Evolutionary conservation across 352 stramenopile species (phyloP), one percentile per base, ranked within the genome.

Genomic region (Elongisporangium undulatum): DNA sequence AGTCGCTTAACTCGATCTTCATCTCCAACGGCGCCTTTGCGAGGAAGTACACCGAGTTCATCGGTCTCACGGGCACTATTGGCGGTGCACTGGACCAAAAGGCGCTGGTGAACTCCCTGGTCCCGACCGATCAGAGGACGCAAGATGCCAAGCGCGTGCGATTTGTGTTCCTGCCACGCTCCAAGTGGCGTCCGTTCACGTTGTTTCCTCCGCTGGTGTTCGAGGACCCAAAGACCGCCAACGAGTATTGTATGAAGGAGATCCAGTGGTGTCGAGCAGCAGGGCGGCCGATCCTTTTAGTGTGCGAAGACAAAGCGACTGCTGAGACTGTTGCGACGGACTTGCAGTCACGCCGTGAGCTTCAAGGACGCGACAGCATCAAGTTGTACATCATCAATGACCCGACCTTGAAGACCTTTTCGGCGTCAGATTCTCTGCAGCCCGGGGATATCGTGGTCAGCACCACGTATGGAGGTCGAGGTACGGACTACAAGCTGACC

Each of bases 361-460:
- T 17, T 13, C 50, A 54, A 7, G 29, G 15, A 10, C 19, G 19
- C 16, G 16, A 2, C 10, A 15, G 0, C 8, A 26, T 54, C 20
- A 22, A 54, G 50, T n/a, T 22, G 9, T 54, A 54, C 50, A 54
- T 54, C 17, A 54, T 54, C 50, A 54, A 54, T 20, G 50, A 54
- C 50, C 9, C 20, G 9, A 26, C n/a, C 9, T 21, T 26, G 4
- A 22, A 54, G 50, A 54, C 50, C 20, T 54, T 54, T 26, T 54
- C 50, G n/a, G 50, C 50, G 50, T 54, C 50, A 7, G 20, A 54
- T 26, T 38, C 23, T 22, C 50, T 54, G 5, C 2, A 13, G 19
- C 19, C 50, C 23, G 50, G 50, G 8, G 50, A 54, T 22, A 54
- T 54, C 7, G 50, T 54, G 20, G 50, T 54, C 15, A 38, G 20